These are phyloP conservation scores for Flaveria floridana DNA, from an alignment of 140 eudicot species.

Conservation along the genomic window DNA sequence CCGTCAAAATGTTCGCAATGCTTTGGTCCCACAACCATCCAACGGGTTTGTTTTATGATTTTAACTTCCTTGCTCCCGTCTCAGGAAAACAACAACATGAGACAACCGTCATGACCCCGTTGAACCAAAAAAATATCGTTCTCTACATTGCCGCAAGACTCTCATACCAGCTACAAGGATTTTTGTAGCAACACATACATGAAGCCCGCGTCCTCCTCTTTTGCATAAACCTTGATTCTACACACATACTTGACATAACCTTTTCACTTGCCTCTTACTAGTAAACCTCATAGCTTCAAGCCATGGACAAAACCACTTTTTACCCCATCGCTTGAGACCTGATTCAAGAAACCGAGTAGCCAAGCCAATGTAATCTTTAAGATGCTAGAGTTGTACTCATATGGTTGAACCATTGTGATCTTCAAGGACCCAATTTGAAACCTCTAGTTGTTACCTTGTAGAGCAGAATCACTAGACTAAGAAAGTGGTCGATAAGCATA, in stretches of 20 bases:
- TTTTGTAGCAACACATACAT: background rate
- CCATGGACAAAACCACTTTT: background rate
- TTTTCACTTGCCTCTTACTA: background rate
- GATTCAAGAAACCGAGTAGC: background rate
- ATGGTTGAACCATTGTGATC: background rate
- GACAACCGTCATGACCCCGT: too few species aligned
- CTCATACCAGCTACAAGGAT: background rate
- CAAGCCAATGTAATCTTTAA: background rate
- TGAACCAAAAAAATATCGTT: background rate
- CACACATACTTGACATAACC: background rate
- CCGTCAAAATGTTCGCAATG: too few species aligned
- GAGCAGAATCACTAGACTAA: background rate
- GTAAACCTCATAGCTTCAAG: background rate
- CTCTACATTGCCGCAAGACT: background rate
- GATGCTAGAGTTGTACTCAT: background rate
- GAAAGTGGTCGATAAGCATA: background rate
- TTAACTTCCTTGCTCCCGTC: background rate
- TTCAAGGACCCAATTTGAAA: too few species aligned
- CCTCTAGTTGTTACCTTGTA: background rate
- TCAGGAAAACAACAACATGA: too few species aligned
- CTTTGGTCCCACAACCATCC: background rate
- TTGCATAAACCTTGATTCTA: background rate
- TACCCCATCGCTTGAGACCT: background rate
- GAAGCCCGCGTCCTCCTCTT: background rate
- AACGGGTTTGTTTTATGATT: background rate